Percentiles rank a stretch among this genome's conserved stretches.
Conservation (phyloP, 768 basidiomycete genomes). For the Russula sp. region DNA sequence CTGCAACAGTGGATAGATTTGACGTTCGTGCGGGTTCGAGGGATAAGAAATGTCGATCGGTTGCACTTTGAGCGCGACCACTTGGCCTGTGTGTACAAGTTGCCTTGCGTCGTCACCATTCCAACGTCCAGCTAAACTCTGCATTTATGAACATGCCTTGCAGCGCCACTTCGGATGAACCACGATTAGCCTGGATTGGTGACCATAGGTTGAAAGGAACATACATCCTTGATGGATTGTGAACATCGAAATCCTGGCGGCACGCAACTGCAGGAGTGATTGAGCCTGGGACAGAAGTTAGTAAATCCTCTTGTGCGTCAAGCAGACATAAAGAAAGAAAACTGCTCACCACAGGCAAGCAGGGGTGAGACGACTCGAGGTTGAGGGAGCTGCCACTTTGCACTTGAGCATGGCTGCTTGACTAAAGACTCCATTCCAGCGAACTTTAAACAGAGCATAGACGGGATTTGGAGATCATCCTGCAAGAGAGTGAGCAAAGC, state of each 20-base stretch:
- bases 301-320: constrained; percentile 30
- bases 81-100: constrained; percentile 44
- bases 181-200: neutral
- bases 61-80: constrained; percentile 73
- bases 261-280: constrained; percentile 23
- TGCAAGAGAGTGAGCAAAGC: constrained; percentile 32
- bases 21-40: constrained; percentile 64
- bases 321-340: too few species aligned
- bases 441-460: constrained; percentile 68
- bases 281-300: constrained; percentile 22
- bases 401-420: constrained; percentile 87
- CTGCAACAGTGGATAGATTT: constrained; percentile 61
- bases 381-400: constrained; percentile 67
- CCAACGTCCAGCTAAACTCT: constrained; percentile 42
- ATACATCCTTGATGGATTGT: constrained; percentile 27
- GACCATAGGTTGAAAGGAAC: constrained; percentile 7
- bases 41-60: constrained; percentile 63
- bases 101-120: constrained; percentile 36
- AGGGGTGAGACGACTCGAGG: constrained; percentile 46
- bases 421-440: constrained; percentile 75
- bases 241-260: constrained; percentile 23
- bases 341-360: too few species aligned
- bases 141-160: constrained; percentile 33
- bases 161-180: constrained; percentile 26
- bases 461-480: constrained; percentile 88